These are phyloP conservation scores for Leucaena leucocephala DNA, from an alignment of 306 rosid genomes.

Conservation along the genomic window DNA sequence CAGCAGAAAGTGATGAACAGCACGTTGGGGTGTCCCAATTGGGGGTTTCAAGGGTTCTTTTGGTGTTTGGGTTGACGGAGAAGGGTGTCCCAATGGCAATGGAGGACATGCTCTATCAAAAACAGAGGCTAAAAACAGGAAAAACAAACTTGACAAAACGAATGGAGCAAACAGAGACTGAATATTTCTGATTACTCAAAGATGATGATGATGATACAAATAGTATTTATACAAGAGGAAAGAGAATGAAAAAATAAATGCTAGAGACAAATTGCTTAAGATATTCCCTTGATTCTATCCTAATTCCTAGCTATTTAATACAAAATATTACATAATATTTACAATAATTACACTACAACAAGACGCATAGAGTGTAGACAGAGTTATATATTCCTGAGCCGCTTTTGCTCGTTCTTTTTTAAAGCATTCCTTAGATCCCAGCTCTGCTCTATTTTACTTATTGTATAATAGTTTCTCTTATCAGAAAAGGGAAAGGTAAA, in stretches of 20 bases:
- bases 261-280: background rate
- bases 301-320: background rate
- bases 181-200: background rate
- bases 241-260: background rate
- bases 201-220: background rate
- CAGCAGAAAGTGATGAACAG: too few relatives aligned
- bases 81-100: too few relatives aligned
- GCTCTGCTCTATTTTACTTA: background rate
- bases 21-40: too few relatives aligned
- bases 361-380: background rate
- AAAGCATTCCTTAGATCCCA: background rate
- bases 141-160: too few relatives aligned
- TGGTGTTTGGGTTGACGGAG: too few relatives aligned
- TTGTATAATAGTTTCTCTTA: background rate
- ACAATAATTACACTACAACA: background rate
- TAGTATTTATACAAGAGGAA: background rate
- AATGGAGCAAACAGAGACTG: too few relatives aligned
- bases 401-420: background rate
- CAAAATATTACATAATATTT: background rate
- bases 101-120: too few relatives aligned
- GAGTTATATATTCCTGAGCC: background rate
- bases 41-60: too few relatives aligned
- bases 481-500: slow-evolving; percentile 1
- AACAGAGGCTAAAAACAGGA: too few relatives aligned
- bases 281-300: background rate